Evolutionary conservation across 495 filamentous ascomycete species (phyloP).

Genomic region (Letharia columbiana): DNA sequence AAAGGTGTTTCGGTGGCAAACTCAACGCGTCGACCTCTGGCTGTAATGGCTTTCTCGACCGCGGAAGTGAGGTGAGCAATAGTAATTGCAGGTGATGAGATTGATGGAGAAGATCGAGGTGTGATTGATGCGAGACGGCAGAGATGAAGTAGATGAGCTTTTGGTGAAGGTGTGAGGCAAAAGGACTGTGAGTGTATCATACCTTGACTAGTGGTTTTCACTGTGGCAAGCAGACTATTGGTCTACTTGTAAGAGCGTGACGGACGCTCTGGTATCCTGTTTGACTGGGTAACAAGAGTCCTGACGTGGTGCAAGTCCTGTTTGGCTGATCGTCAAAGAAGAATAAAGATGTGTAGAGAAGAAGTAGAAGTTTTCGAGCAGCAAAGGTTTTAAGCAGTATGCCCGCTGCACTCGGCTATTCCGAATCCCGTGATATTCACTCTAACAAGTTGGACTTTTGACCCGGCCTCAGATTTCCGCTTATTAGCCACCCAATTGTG

Average conservation of each 20-base stretch:
- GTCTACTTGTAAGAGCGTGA: not conserved
- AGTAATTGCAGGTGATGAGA: not conserved
- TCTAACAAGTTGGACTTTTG: not conserved
- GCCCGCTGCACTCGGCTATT: not conserved
- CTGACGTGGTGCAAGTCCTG: constrained; percentile 1
- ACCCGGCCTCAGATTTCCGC: not conserved
- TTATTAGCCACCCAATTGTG: not conserved
- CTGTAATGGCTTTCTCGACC: not conserved
- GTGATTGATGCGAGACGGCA: not conserved
- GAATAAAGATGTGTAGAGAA: not conserved
- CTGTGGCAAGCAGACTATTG: not conserved
- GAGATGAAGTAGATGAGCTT: not conserved
- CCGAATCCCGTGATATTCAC: not conserved
- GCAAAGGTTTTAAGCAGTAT: not conserved
- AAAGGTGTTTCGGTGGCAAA: not conserved
- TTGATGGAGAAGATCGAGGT: not conserved
- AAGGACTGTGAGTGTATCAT: not conserved
- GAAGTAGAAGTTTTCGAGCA: not conserved
- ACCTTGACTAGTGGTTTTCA: not conserved
- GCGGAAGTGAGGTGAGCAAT: not conserved
- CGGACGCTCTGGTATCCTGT: not conserved
- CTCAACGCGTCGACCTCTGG: not conserved
- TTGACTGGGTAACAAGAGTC: not conserved
- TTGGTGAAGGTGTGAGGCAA: not conserved
- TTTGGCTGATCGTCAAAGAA: constrained; percentile 6